phyloP scores from a whole-genome alignment of 768 basidiomycete species.

The Suillus brevipes region DNA sequence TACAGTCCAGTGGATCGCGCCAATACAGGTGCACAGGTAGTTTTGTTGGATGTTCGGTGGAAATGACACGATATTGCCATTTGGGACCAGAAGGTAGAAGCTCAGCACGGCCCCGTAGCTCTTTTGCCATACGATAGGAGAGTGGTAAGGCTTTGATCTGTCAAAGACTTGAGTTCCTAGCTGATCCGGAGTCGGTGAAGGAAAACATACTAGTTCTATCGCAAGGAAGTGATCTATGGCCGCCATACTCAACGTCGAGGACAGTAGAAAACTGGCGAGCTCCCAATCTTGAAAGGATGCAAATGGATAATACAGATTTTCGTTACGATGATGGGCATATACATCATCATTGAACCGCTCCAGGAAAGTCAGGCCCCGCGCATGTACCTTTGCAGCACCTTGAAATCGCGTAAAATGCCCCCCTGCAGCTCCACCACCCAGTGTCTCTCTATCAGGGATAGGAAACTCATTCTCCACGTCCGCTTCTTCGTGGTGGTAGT shows the following conservation, averaged over 20 bases:
- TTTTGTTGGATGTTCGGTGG: no score
- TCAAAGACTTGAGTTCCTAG: not conserved
- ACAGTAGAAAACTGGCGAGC: constrained; percentile 28
- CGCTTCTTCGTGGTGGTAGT: not conserved
- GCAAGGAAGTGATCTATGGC: constrained; percentile 28
- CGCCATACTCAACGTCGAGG: constrained; percentile 32
- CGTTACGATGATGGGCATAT: not conserved
- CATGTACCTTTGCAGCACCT: not conserved
- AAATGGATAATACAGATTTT: constrained; percentile 35
- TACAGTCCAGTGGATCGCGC: no score
- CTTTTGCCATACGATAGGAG: no score
- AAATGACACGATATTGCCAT: no score
- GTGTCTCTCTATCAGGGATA: not conserved
- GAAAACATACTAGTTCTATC: constrained; percentile 26
- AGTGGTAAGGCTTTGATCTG: constrained; percentile 2
- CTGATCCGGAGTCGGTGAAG: not conserved
- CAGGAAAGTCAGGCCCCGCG: not conserved
- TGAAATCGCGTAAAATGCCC: not conserved
- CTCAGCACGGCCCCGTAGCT: no score
- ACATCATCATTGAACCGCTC: not conserved
- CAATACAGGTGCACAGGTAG: no score
- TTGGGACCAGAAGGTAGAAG: no score
- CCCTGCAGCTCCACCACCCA: not conserved
- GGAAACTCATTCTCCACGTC: not conserved
- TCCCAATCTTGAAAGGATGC: constrained; percentile 32